Conservation (phyloP, 768 basidiomycete genomes). For the Leccinum arenicola region DNA sequence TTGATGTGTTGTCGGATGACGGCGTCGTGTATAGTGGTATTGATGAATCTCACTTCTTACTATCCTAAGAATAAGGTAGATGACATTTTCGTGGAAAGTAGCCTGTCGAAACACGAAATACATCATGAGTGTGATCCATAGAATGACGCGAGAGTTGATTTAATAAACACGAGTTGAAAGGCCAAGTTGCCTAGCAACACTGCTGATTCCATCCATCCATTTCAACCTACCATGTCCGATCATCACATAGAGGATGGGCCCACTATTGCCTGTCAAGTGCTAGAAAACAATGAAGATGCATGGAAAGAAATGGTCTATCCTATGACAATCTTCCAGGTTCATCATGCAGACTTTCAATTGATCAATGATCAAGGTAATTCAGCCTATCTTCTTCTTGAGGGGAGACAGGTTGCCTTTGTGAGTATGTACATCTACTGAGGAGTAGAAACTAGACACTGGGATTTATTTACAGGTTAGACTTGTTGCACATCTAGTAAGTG, state of each 20-base stretch:
- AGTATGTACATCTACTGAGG: neutral
- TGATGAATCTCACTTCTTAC: constrained; percentile 75
- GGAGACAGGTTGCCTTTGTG: constrained; percentile 30
- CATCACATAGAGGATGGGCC: constrained; percentile 5
- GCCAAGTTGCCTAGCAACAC: neutral
- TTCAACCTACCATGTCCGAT: constrained; percentile 8
- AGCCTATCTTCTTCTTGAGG: constrained; percentile 44
- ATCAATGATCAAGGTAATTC: constrained; percentile 32
- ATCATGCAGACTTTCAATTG: constrained; percentile 36
- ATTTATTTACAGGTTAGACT: constrained; percentile 39
- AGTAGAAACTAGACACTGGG: constrained; percentile 23
- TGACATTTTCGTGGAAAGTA: neutral
- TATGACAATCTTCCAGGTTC: constrained; percentile 54
- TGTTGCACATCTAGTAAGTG: constrained; percentile 42
- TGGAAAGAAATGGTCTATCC: constrained; percentile 36
- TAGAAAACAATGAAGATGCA: neutral
- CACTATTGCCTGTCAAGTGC: neutral
- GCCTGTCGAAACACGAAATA: neutral
- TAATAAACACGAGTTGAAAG: neutral
- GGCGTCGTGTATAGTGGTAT: constrained; percentile 78
- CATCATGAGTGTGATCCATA: neutral
- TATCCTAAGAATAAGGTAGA: constrained; percentile 37
- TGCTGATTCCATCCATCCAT: neutral
- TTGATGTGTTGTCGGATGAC: constrained; percentile 77
- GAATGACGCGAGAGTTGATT: neutral